Percentiles rank a stretch among this genome's conserved stretches.
Evolutionary conservation across 2,329 filamentous ascomycete species (phyloP).

Genomic region (Alternaria sp.): DNA sequence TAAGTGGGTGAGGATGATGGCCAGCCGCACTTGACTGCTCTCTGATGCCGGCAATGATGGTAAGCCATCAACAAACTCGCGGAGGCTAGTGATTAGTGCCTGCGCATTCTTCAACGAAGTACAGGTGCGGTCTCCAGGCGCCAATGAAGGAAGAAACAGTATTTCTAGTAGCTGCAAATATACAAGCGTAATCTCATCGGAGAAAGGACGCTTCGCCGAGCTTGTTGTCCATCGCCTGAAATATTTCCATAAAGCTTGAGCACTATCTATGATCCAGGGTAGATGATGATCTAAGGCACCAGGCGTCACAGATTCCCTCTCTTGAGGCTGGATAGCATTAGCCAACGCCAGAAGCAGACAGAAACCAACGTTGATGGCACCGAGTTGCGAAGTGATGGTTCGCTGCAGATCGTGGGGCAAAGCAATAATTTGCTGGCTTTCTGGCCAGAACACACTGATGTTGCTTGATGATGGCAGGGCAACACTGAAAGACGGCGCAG

Average conservation of each 20-base stretch:
- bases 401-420: constrained; percentile 52
- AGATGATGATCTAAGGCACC: constrained; percentile 26
- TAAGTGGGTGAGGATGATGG: constrained; percentile 32
- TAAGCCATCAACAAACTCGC: constrained; percentile 30
- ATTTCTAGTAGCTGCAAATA: constrained; percentile 37
- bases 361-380: constrained; percentile 39
- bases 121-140: constrained; percentile 11
- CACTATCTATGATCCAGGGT: constrained; percentile 39
- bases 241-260: constrained; percentile 34
- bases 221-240: constrained; percentile 32
- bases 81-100: constrained; percentile 27
- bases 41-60: constrained; percentile 23
- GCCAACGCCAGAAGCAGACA: constrained; percentile 34
- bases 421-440: constrained; percentile 52
- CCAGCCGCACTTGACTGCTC: constrained; percentile 35
- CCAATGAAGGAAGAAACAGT: constrained; percentile 15
- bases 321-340: constrained; percentile 1
- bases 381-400: constrained; percentile 31
- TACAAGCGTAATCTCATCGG: constrained; percentile 30
- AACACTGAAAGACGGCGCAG: constrained; percentile 33
- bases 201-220: constrained; percentile 16
- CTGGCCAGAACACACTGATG: constrained; percentile 49
- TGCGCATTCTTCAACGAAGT: constrained; percentile 33
- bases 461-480: constrained; percentile 52
- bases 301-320: neutral